Base-by-base conservation (phyloP, 331 rosid species). In the Rhamnella rubrinervis region DNA sequence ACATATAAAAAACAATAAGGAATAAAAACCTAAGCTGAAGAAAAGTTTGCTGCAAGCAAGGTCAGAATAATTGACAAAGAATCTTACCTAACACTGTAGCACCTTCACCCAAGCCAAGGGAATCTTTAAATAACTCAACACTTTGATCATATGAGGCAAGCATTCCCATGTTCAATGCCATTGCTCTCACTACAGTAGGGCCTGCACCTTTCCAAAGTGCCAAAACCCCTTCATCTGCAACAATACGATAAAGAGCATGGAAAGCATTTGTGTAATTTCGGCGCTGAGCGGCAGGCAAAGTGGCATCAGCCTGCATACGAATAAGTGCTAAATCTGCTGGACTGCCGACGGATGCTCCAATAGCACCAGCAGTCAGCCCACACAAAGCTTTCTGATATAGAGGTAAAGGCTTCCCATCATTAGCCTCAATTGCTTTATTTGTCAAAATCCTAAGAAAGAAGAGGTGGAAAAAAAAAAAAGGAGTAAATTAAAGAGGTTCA, bases 131-230 rank as follows among this genome's bases (percentile, higher is more conserved):
- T 65, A 89, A 85, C 77, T 91, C 98, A 61, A 89, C 96, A 81
- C 96, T 68, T 77, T 93, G 98, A 69, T 93, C 98, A 73, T 91
- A 93, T 20, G 98, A 93, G 61, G 97, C 97, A 67, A 93, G 97
- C 97, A 93, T 93, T 21, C 98, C 98, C 98, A 93, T 93, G 86
- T 93, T 93, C 87, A 91, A 80, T 60, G 97, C 98, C 98, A 93
- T 93, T 59, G 98, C 98, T 80, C 97, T 85, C 18, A 93, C 92
- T 0, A 93, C 97, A 71, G 97, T 93, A 15, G 98, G 98, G 6
- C 97, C 96, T 9, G 97, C 98, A 73, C 98, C 98, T 72, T 93
- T 93, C 98, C 98, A 93, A 46, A 93, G 96, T 6, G 98, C 82
- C 82, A 93, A 79, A 71, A 93, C 82, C 28, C 98, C 97, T 78